Evolutionary conservation across 495 filamentous ascomycete genomes (phyloP), one percentile per base, ranked within the genome.

Genomic region (Niebla homalea): DNA sequence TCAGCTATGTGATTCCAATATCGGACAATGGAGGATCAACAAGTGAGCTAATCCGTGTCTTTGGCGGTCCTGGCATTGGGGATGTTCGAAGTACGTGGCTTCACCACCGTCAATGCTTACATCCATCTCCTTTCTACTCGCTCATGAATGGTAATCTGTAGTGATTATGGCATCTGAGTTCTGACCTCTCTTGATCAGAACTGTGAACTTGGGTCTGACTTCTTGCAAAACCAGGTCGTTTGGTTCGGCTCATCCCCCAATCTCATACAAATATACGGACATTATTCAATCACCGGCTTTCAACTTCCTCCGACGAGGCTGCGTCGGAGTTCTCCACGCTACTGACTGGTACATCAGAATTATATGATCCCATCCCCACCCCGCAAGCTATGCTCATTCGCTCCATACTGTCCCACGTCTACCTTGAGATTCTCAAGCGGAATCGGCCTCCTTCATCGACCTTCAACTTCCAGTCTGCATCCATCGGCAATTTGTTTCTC

Each of bases 11-110:
- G 50, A 93, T 97, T 47, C 90, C 90, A 15, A 94, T 96, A 59
- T 87, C 82, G 56, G 90, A 97, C 64, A 97, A 97, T 69, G 90
- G 90, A 23, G 90, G 90, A 16, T 88, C 82, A 29, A 89, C 88
- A 1, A 90, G 85, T 6, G 90, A 97, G 68, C 64, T 96, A 57
- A 90, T 95, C 53, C 75, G 90, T 15, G 86, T 97, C 15, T 86
- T 96, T 65, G 90, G 90, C 1, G 90, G 90, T 0, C 90, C 90
- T 46, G 89, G 88, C 12, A 93, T 94, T 64, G 89, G 89, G 29
- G 89, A 95, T 69, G 74, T 93, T 39, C 77, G 89, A 65, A 94
- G 88, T 93, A 68, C 56, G 83, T 71, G 41, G 23, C 41, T 32
- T 2, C 29, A 32, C 14, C 29, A 32, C 29, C 5, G 5, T 11